Evolutionary conservation across 2,329 filamentous ascomycete species (phyloP).

Genomic region (Talaromyces sp.): DNA sequence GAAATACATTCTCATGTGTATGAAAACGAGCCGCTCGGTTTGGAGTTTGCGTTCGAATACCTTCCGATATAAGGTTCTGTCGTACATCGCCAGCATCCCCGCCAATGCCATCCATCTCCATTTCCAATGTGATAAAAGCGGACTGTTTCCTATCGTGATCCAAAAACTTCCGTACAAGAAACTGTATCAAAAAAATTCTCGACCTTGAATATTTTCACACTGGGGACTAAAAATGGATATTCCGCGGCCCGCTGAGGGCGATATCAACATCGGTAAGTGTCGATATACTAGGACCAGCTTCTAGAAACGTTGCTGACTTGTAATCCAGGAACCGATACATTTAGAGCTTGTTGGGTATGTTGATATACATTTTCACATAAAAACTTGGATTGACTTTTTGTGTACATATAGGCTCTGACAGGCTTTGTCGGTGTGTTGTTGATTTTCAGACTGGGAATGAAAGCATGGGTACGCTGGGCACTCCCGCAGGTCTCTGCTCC

Average conservation of each 20-base stretch:
- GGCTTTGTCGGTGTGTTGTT: conserved; percentile 15
- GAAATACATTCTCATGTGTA: background rate
- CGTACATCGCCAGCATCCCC: background rate
- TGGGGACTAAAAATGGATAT: conserved; percentile 14
- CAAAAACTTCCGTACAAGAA: background rate
- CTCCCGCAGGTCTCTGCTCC: conserved; percentile 28
- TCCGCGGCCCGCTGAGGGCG: conserved; percentile 14
- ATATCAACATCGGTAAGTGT: conserved; percentile 15
- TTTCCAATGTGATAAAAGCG: background rate
- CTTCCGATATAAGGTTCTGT: background rate
- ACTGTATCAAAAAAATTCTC: background rate
- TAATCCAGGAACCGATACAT: conserved; percentile 8
- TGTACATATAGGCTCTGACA: conserved; percentile 13
- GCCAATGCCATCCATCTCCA: background rate
- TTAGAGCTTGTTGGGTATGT: conserved; percentile 13
- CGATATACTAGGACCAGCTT: background rate
- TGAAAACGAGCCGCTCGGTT: background rate
- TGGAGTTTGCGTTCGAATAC: background rate
- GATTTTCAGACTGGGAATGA: conserved; percentile 17
- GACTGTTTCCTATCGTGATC: background rate
- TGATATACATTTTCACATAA: background rate
- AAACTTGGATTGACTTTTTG: background rate
- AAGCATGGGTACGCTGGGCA: conserved; percentile 27
- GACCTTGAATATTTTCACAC: background rate
- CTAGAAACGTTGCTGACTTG: background rate